Evolutionary conservation across 306 rosid species (phyloP).

Genomic region (Nissolia schottii): DNA sequence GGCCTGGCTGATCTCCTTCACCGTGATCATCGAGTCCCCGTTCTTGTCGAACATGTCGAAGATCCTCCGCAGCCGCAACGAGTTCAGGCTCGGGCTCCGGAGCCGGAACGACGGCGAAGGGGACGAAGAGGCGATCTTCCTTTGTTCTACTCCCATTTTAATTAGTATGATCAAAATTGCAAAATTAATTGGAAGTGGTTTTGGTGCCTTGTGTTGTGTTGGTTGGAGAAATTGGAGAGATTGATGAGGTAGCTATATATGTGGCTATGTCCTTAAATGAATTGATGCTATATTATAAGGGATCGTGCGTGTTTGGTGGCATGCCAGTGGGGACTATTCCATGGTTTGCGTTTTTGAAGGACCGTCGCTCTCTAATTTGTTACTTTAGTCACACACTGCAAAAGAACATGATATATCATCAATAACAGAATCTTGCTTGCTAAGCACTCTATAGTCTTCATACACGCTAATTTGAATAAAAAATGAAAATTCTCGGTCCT

Average conservation of each 20-base stretch:
- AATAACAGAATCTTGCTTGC: not conserved
- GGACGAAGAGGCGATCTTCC: not conserved
- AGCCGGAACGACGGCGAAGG: slow-evolving; percentile 53
- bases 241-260: not conserved
- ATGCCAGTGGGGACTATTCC: slow-evolving; percentile 21
- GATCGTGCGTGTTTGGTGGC: slow-evolving; percentile 29
- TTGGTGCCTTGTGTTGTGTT: not conserved
- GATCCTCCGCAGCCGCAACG: slow-evolving; percentile 65
- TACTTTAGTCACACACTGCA: not conserved
- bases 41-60: slow-evolving; percentile 76
- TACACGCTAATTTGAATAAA: not conserved
- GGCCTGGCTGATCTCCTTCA: slow-evolving; percentile 52
- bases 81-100: slow-evolving; percentile 50
- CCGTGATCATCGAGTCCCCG: slow-evolving; percentile 51
- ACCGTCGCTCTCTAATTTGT: slow-evolving; percentile 1
- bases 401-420: no score
- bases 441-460: not conserved
- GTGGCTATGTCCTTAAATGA: not conserved
- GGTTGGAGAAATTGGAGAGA: not conserved
- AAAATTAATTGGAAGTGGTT: not conserved
- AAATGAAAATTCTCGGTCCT: not conserved
- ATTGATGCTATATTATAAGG: slow-evolving; percentile 14
- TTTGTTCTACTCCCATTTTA: slow-evolving; percentile 12
- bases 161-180: no score
- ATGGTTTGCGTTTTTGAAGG: not conserved